Evolutionary conservation across 768 basidiomycete species (phyloP), one percentile per base, ranked within the genome.

Genomic region (Hysterangium stoloniferum): DNA sequence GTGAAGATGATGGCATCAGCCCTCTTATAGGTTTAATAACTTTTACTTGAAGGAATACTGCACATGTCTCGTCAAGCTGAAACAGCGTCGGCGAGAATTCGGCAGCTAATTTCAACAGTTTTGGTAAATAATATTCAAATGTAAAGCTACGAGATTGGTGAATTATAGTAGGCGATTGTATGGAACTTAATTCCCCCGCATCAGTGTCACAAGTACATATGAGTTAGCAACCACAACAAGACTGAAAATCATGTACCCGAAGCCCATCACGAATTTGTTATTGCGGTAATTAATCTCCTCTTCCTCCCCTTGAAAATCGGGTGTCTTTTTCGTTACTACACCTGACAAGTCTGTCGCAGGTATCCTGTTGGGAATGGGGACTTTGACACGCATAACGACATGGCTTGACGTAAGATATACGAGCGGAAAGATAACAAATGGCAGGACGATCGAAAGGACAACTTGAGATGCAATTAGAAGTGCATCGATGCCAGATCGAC

Each of bases 381-480:
- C 65, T 62, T 15, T 58, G 1, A 52, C 56, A 15, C 34, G 58
- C 66, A 65, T 65, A 29, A 71, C 63, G 9, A 63, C 62, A 32
- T 61, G 64, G 31, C 63, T 62, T 6, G 68, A 67, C n/a, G 69
- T 65, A 57, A 72, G 53, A 54, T 64, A 70, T 54, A 73, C 61
- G 53, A 71, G 60, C 46, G 71, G 63, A 60, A 72, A 65, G 61
- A 74, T 58, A 61, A 74, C 66, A 48, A 74, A 70, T 12, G 73
- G 68, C n/a, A 75, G 60, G 40, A 75, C 66, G 52, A 78, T 64
- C 9, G 67, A 69, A 31, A 77, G 66, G 5, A 64, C 61, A 47
- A 76, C 75, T 56, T 78, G 76, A 15, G 69, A 72, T 2, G 68
- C 72, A 22, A 76, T 70, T n/a, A 77, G 68, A 41, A 77, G 66